Base-by-base conservation (phyloP, 371 early-diverging fungal species). In the Vittaforma corneae region DNA sequence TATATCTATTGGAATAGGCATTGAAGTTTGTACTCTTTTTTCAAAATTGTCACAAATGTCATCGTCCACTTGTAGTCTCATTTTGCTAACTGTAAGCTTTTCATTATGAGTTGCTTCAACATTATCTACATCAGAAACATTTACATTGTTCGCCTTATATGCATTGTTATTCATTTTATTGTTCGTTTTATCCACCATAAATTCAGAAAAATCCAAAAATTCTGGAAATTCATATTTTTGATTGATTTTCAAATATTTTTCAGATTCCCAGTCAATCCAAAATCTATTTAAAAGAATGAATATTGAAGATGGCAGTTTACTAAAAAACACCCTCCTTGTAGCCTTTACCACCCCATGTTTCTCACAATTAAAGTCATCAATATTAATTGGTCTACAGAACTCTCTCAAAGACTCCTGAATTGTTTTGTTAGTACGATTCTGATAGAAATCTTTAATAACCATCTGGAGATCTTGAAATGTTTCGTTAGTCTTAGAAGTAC, bases 271-370 rank as follows among this genome's bases (percentile, higher is more conserved):
- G 59, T 97, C 94, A 76, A 93, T 92, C 75, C 92, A 92, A 73
- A 95, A 96, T 16, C 97, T 83, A 75, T 93, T 93, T 62, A 98
- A 79, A 74, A 95, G 93, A 58, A 98, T 78, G 74, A 95, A 94
- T 40, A 98, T 81, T 1, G 96, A 90, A 0, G 90, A 91, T 9
- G 98, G 98, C 69, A 94, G 88, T 28, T 82, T 81, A 65, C 86
- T 85, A 75, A 95, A 93, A 22, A 88, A 86, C 28, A 93, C 91
- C 38, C 92, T 91, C 73, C 93, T 94, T 56, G 85, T 85, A 28
- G 98, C 96, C 72, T 88, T 88, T 54, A 93, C 93, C 45, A 91
- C 81, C 1, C 95, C 98, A 79, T 87, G 83, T 18, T 87, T 89
- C 74, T 95, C 97, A 26, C 95, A 92, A 73, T 81, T 81, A 75